Base-by-base conservation (phyloP, 2,329 filamentous ascomycete species). In the Clonostachys rhizophaga region DNA sequence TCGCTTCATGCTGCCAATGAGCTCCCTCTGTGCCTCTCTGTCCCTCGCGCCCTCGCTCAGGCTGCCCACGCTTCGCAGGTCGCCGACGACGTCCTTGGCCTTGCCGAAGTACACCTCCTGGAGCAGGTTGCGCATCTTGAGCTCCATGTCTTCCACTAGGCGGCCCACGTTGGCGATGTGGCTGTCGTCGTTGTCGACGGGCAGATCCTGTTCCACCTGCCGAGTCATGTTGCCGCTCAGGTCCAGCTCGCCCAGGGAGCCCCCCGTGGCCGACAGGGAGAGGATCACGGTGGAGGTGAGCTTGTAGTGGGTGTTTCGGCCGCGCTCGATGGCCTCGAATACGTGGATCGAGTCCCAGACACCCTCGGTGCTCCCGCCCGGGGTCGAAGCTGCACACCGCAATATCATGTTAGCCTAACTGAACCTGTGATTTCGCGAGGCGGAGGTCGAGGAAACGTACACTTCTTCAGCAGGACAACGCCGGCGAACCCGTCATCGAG, bases 91-190 rank as follows among this genome's bases (percentile, higher is more conserved):
- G 69, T 99, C 94, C 79, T 95, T 96, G 47, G 94, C 92, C 77
- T 99, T 99, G 64, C 94, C 94, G 70, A 99, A 99, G 73, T 99
- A 99, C 44, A 99, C 94, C 71, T 99, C 94, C 76, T 99, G 92
- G 65, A 99, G 74, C 68, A 97, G 69, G 69, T 99, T 99, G 55
- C 94, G 83, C 94, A 99, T 97, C 79, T 96, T 96, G 65, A 96
- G 83, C 74, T 99, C 94, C 94, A 99, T 97, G 68, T 99, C 94
- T 76, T 99, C 94, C 45, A 99, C 91, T 63, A 99, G 78, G 54
- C 86, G 80, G 49, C 94, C 94, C 50, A 97, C 89, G 69, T 99
- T 99, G 58, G 88, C 89, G 58, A 99, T 94, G 74, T 99, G 94
- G 66, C 87, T 90, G 56, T 87, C 86, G 68, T 97, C 92, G 59